These are phyloP conservation scores for Paramecium octaurelia DNA, from an alignment of 73 alveolate species.

Conservation along the genomic window DNA sequence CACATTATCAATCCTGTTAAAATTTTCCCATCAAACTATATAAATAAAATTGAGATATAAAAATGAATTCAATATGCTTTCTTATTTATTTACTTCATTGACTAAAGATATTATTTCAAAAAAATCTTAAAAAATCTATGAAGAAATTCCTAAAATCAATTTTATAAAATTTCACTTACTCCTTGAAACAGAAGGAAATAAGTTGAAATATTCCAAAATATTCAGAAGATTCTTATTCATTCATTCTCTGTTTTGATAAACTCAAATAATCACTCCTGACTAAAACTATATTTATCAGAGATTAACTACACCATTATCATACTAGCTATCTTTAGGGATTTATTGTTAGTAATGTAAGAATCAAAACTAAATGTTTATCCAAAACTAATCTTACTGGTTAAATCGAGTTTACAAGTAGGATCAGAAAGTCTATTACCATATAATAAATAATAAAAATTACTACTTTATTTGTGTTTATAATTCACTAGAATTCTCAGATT, in stretches of 20 bases:
- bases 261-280: too few species aligned
- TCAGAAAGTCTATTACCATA: not conserved
- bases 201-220: not conserved
- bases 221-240: not conserved
- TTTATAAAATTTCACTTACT: too few species aligned
- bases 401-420: conserved; percentile 15
- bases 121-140: too few species aligned
- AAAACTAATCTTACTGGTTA: not conserved
- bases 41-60: not conserved
- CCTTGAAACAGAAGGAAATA: not conserved
- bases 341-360: not conserved
- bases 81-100: not conserved
- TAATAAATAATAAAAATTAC: too few species aligned
- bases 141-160: too few species aligned
- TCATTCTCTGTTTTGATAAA: too few species aligned
- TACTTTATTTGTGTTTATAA: too few species aligned
- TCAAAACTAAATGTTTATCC: conserved; percentile 43
- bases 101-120: not conserved
- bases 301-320: too few species aligned
- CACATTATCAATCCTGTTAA: not conserved
- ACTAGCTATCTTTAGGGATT: too few species aligned
- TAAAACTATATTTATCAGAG: too few species aligned
- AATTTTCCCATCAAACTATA: not conserved
- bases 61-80: not conserved
- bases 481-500: not conserved